Percentiles rank a stretch among this genome's conserved stretches.
Evolutionary conservation across 2,329 filamentous ascomycete genomes (phyloP).

Genomic region (Ceratocystis huliohia): DNA sequence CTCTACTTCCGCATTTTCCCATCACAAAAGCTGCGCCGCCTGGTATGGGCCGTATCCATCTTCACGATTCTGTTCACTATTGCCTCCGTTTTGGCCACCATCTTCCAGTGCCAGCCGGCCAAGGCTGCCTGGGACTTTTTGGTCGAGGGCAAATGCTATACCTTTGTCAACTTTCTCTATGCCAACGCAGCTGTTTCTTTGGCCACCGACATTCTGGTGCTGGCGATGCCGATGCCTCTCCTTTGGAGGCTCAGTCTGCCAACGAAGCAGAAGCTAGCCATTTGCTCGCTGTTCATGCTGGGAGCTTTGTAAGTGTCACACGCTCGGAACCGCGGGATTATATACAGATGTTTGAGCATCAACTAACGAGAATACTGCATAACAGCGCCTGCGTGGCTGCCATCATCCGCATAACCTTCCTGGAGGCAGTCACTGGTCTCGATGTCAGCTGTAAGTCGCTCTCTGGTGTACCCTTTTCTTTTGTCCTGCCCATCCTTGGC

Average conservation of each 20-base stretch:
- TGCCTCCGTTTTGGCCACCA: conserved; percentile 25
- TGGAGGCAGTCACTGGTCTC: conserved; percentile 23
- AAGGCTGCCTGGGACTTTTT: conserved; percentile 26
- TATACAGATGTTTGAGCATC: background rate
- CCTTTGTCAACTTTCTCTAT: conserved; percentile 25
- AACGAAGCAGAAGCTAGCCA: conserved; percentile 24
- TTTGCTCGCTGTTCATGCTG: conserved; percentile 26
- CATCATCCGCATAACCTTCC: conserved; percentile 24
- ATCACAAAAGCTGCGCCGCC: conserved; percentile 24
- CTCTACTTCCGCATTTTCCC: conserved; percentile 29
- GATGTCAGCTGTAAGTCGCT: conserved; percentile 26
- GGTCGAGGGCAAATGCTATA: conserved; percentile 23
- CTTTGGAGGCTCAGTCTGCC: conserved; percentile 26
- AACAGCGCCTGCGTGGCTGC: conserved; percentile 25
- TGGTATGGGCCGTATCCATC: conserved; percentile 24
- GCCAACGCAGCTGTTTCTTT: conserved; percentile 26
- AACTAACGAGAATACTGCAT: background rate
- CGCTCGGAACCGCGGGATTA: no score
- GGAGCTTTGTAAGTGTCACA: conserved; percentile 26
- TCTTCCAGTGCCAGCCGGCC: conserved; percentile 26
- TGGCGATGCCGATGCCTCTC: conserved; percentile 25
- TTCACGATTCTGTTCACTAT: conserved; percentile 23
- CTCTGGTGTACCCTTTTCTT: background rate
- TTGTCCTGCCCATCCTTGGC: background rate
- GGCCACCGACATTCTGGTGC: conserved; percentile 26